Conservation (phyloP, 139 green algal species). For the Chlamydomonas urium region DNA sequence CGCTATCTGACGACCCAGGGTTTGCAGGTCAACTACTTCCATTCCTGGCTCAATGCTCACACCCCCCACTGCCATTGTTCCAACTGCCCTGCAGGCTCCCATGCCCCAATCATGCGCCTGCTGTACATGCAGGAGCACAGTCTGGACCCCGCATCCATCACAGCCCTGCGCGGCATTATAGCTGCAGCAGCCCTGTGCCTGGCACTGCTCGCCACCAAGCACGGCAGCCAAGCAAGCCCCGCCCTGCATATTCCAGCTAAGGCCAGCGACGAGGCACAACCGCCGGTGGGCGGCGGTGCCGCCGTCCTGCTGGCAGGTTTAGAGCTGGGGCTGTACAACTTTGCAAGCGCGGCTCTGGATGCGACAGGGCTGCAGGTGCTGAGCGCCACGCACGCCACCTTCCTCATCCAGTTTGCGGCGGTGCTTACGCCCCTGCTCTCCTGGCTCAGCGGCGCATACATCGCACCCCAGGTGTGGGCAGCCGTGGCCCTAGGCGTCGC, state of each 20-base stretch:
- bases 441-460: no score
- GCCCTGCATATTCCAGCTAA: no score
- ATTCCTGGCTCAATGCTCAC: no score
- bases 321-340: slow-evolving; percentile 40
- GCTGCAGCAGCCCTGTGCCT: slow-evolving; percentile 3
- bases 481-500: no score
- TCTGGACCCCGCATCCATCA: slow-evolving; percentile 26
- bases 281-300: not conserved
- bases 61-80: no score
- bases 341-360: slow-evolving; percentile 39
- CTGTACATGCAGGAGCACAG: not conserved
- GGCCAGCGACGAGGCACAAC: no score
- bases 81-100: no score
- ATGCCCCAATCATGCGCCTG: not conserved
- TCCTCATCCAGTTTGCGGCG: slow-evolving; percentile 50
- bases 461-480: no score
- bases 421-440: slow-evolving; percentile 48
- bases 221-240: no score
- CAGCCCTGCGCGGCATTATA: slow-evolving; percentile 23
- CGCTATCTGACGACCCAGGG: no score
- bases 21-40: no score
- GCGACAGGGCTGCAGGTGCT: slow-evolving; percentile 22
- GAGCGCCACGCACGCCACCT: slow-evolving; percentile 45
- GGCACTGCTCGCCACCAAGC: not conserved
- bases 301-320: slow-evolving; percentile 16